These are phyloP conservation scores for Colletotrichum sansevieriae DNA, from an alignment of 2,329 filamentous ascomycete species.

Conservation along the genomic window DNA sequence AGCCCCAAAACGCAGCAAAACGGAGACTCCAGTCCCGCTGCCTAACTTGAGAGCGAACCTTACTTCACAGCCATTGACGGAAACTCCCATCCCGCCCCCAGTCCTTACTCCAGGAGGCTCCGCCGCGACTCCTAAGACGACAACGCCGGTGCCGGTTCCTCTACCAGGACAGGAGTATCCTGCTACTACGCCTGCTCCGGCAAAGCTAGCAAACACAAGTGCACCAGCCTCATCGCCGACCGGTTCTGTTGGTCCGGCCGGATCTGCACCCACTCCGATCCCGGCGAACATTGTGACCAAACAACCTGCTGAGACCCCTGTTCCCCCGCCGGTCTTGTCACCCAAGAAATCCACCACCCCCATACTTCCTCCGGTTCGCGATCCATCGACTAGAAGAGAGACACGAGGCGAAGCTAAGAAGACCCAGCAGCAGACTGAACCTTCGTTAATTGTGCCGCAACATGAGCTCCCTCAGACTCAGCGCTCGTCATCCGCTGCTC, in stretches of 20 bases:
- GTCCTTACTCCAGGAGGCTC: constrained; percentile 50
- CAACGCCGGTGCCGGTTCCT: constrained; percentile 51
- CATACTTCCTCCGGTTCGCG: constrained; percentile 52
- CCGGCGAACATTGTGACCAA: constrained; percentile 54
- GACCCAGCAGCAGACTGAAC: constrained; percentile 49
- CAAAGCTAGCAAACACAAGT: constrained; percentile 28
- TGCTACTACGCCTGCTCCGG: constrained; percentile 2
- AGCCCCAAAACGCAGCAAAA: constrained; percentile 66
- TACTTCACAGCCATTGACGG: constrained; percentile 32
- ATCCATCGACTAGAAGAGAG: constrained; percentile 56
- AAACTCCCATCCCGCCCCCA: constrained; percentile 44
- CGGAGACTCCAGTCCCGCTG: constrained; percentile 68
- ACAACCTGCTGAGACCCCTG: constrained; percentile 56
- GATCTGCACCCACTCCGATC: constrained; percentile 47
- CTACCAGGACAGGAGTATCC: constrained; percentile 41
- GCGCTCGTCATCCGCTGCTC: constrained; percentile 44
- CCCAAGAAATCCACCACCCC: constrained; percentile 51
- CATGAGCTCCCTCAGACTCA: constrained; percentile 41
- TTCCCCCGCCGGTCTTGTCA: constrained; percentile 52
- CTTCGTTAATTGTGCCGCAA: constrained; percentile 17
- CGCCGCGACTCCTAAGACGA: constrained; percentile 45
- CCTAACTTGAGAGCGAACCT: constrained; percentile 54
- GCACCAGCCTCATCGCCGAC: constrained; percentile 38
- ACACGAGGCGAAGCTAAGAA: constrained; percentile 61
- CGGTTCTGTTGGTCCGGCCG: constrained; percentile 22